These are phyloP conservation scores for Polytrichum commune DNA, from an alignment of 225 moss, liverwort and hornwort genomes.

Conservation along the genomic window DNA sequence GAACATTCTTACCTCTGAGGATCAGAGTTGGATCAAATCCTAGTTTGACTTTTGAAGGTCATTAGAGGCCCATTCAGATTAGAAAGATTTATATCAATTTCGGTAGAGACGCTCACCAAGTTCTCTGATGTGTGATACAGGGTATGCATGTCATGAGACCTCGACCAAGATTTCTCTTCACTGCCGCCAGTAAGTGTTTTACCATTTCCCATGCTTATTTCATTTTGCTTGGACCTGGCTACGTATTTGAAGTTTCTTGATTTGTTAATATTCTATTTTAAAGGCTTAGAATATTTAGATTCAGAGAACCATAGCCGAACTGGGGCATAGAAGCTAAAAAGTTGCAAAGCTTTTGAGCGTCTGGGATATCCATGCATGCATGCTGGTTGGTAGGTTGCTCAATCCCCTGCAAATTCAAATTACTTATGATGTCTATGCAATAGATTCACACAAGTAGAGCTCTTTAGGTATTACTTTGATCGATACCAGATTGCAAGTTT, in stretches of 20 bases:
- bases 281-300: background rate
- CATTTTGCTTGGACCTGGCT: background rate
- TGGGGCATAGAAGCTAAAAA: background rate
- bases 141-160: conserved; percentile 43
- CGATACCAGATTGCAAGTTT: too few species aligned
- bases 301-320: background rate
- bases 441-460: too few species aligned
- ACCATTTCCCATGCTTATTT: background rate
- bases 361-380: background rate
- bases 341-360: background rate
- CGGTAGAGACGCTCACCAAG: too few species aligned
- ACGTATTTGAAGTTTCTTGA: background rate
- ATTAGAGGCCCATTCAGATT: background rate
- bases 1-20: background rate
- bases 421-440: too few species aligned
- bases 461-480: too few species aligned
- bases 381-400: too few species aligned
- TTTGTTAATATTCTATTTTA: background rate
- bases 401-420: too few species aligned
- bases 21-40: background rate
- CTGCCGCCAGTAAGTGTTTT: conserved; percentile 32
- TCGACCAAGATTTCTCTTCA: conserved; percentile 43
- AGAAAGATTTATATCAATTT: conserved; percentile 1
- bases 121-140: conserved; percentile 9
- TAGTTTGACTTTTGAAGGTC: background rate